phyloP scores from a whole-genome alignment of 371 early-diverging fungal genomes.

The Dichotomocladium elegans region DNA sequence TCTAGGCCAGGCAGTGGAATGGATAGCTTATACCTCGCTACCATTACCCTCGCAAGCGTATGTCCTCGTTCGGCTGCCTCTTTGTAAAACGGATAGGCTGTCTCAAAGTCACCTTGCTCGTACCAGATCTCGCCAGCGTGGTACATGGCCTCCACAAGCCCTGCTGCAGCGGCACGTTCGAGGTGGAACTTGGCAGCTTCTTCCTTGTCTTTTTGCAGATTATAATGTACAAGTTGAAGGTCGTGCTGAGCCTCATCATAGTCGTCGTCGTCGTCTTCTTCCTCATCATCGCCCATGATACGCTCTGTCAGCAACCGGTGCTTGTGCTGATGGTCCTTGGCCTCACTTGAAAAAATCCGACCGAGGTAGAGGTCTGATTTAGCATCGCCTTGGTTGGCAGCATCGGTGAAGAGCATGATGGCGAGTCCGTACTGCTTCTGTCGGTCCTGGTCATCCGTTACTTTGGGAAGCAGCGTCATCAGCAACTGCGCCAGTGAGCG shows the following conservation, averaged over 20 bases:
- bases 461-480: conserved; percentile 1
- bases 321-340: not conserved
- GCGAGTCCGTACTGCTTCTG: conserved; percentile 1
- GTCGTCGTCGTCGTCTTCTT: not conserved
- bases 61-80: conserved; percentile 38
- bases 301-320: too few species aligned
- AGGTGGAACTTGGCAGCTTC: conserved; percentile 33
- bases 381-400: conserved; percentile 9
- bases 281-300: conserved; percentile 1
- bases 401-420: conserved; percentile 11
- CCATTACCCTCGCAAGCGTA: conserved; percentile 33
- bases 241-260: conserved; percentile 3
- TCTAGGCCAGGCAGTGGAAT: conserved; percentile 30
- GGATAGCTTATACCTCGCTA: conserved; percentile 36
- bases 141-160: conserved; percentile 37
- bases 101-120: conserved; percentile 39
- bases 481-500: conserved; percentile 13
- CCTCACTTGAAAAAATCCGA: conserved; percentile 11
- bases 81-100: conserved; percentile 37
- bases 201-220: conserved; percentile 28
- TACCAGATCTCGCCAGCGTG: conserved; percentile 43
- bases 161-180: conserved; percentile 35
- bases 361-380: conserved; percentile 14
- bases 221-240: not conserved
- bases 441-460: not conserved